A percentile compares a stretch with the other conserved stretches of the same genome.
phyloP scores from a whole-genome alignment of 2,329 filamentous ascomycete genomes.

The Aspergillus tubingensis region DNA sequence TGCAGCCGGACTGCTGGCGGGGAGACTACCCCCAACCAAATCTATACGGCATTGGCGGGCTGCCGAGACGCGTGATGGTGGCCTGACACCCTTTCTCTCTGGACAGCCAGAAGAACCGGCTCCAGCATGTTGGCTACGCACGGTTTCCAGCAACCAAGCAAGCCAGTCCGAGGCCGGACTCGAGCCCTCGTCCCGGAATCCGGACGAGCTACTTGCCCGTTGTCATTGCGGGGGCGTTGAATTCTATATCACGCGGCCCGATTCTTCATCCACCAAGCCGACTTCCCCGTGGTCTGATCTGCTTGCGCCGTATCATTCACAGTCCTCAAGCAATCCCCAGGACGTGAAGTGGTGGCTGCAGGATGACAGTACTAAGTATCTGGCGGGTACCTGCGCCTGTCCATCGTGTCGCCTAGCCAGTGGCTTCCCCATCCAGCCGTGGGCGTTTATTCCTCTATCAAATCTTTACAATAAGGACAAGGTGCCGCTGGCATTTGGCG shows the following conservation, averaged over 20 bases:
- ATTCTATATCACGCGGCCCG: slow-evolving; percentile 61
- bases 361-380: slow-evolving; percentile 51
- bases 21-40: slow-evolving; percentile 21
- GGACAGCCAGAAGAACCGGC: slow-evolving; percentile 18
- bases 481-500: slow-evolving; percentile 36
- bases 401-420: slow-evolving; percentile 61
- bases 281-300: slow-evolving; percentile 57
- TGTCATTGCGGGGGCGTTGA: slow-evolving; percentile 60
- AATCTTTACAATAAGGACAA: slow-evolving; percentile 55
- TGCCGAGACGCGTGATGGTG: slow-evolving; percentile 32
- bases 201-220: slow-evolving; percentile 42
- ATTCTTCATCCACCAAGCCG: slow-evolving; percentile 47
- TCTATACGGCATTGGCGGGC: slow-evolving; percentile 32
- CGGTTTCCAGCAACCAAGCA: slow-evolving; percentile 3
- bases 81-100: slow-evolving; percentile 30
- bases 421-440: slow-evolving; percentile 66
- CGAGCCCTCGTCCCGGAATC: slow-evolving; percentile 11
- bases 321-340: slow-evolving; percentile 46
- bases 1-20: slow-evolving; percentile 35
- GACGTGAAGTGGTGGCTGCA: slow-evolving; percentile 64
- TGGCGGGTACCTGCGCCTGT: slow-evolving; percentile 64
- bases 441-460: slow-evolving; percentile 64
- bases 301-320: slow-evolving; percentile 50
- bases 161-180: background rate
- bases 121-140: slow-evolving; percentile 26